Conservation (phyloP, 2,329 filamentous ascomycete genomes). For the Ascochyta pisi region DNA sequence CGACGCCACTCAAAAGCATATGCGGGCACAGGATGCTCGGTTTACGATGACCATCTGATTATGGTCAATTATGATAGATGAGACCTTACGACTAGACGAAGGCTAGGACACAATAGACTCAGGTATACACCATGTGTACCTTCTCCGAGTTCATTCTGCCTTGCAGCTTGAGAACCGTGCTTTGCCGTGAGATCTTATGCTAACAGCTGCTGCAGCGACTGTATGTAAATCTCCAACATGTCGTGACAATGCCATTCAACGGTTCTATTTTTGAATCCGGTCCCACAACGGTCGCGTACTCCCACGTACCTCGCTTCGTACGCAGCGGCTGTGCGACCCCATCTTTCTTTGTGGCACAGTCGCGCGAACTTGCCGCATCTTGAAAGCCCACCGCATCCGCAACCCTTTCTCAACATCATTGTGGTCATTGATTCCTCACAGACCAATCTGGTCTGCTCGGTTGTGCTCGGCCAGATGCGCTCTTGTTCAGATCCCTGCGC, state of each 20-base stretch:
- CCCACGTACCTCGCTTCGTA: conserved; percentile 16
- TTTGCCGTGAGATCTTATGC: background rate
- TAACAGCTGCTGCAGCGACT: background rate
- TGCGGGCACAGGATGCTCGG: conserved; percentile 32
- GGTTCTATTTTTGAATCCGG: conserved; percentile 10
- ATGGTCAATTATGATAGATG: conserved; percentile 38
- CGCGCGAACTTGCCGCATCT: conserved; percentile 10
- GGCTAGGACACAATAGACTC: conserved; percentile 25
- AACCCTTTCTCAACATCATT: background rate
- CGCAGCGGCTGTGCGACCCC: conserved; percentile 18
- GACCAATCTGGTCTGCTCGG: conserved; percentile 6
- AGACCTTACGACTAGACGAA: conserved; percentile 36
- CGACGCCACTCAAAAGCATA: conserved; percentile 25
- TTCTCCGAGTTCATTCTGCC: background rate
- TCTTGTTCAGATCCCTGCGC: conserved; percentile 10
- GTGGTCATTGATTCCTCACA: background rate
- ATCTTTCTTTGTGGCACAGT: conserved; percentile 10
- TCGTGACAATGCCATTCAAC: background rate
- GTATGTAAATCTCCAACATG: background rate
- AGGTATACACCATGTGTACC: conserved; percentile 23
- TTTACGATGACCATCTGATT: conserved; percentile 31
- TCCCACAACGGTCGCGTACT: conserved; percentile 14
- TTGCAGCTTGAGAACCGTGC: background rate
- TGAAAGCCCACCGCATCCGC: background rate
- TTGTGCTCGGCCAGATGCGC: conserved; percentile 5